phyloP scores from a whole-genome alignment of 192 early-diverging fungal genomes.

The Coemansia sp. region DNA sequence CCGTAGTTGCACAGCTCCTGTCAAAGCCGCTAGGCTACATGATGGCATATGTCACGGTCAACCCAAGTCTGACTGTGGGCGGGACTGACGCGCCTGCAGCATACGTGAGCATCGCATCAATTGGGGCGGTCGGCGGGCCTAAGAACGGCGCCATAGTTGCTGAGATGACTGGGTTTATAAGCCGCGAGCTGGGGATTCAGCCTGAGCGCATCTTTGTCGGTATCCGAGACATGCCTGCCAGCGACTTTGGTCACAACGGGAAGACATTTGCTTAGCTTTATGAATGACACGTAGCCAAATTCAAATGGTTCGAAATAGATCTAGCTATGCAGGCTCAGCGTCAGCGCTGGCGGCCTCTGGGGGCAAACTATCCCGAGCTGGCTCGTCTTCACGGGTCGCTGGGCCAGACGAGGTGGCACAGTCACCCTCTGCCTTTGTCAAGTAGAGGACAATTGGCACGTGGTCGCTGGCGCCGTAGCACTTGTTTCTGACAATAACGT shows the following conservation, averaged over 20 bases:
- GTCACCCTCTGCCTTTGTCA: conserved; percentile 30
- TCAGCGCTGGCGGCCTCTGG: neutral
- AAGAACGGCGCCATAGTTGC: conserved; percentile 18
- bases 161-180: conserved; percentile 13
- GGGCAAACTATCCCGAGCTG: neutral
- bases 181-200: conserved; percentile 9
- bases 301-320: too few species aligned
- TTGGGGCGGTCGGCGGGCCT: conserved; percentile 21
- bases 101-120: conserved; percentile 15
- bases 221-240: conserved; percentile 15
- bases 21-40: conserved; percentile 27
- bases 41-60: conserved; percentile 11
- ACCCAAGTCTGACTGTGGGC: conserved; percentile 19
- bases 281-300: too few species aligned
- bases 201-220: conserved; percentile 16
- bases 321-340: neutral
- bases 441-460: conserved; percentile 68
- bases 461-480: conserved; percentile 89
- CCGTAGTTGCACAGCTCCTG: conserved; percentile 22
- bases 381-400: neutral
- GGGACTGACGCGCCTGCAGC: conserved; percentile 24
- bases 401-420: neutral
- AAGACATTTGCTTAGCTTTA: conserved; percentile 4
- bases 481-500: conserved; percentile 67
- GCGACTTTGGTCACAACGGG: conserved; percentile 12